These are phyloP conservation scores for Sclerotinia minor DNA, from an alignment of 2,329 filamentous ascomycete species.

Conservation along the genomic window DNA sequence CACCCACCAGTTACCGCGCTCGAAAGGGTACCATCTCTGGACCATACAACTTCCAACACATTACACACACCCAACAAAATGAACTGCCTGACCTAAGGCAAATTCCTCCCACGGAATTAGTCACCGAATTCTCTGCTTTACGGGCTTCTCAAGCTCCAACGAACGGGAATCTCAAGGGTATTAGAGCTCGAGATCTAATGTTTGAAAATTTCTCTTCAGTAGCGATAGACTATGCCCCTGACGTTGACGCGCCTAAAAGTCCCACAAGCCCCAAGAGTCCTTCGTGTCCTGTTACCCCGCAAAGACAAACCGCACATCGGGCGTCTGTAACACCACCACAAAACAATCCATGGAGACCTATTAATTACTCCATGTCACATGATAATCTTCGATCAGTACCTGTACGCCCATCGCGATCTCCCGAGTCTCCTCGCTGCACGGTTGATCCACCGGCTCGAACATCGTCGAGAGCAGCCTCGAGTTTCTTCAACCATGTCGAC, in stretches of 20 bases:
- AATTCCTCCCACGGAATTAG: conserved; percentile 46
- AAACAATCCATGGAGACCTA: conserved; percentile 47
- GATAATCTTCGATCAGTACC: conserved; percentile 43
- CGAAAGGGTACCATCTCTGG: conserved; percentile 51
- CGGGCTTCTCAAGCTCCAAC: conserved; percentile 44
- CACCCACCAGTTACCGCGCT: conserved; percentile 16
- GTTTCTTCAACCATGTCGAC: conserved; percentile 57
- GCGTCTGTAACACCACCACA: conserved; percentile 20
- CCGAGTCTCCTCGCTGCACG: conserved; percentile 43
- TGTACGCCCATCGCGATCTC: conserved; percentile 53
- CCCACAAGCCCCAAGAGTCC: conserved; percentile 26
- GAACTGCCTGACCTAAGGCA: conserved; percentile 47
- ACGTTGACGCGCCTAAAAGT: conserved; percentile 25
- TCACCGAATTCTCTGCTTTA: conserved; percentile 48
- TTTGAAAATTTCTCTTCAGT: conserved; percentile 54
- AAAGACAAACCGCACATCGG: conserved; percentile 24
- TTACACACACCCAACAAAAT: conserved; percentile 58
- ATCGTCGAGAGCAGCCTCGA: conserved; percentile 55
- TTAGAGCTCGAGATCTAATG: conserved; percentile 47
- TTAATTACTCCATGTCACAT: conserved; percentile 42
- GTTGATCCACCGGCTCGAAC: conserved; percentile 54
- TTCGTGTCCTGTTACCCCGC: conserved; percentile 30
- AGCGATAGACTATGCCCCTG: conserved; percentile 38
- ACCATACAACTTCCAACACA: conserved; percentile 67
- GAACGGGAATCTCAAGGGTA: conserved; percentile 43